These are phyloP conservation scores for Cyberlindnera xishuangbannaensis DNA, from an alignment of 805 yeast genomes.

Conservation along the genomic window DNA sequence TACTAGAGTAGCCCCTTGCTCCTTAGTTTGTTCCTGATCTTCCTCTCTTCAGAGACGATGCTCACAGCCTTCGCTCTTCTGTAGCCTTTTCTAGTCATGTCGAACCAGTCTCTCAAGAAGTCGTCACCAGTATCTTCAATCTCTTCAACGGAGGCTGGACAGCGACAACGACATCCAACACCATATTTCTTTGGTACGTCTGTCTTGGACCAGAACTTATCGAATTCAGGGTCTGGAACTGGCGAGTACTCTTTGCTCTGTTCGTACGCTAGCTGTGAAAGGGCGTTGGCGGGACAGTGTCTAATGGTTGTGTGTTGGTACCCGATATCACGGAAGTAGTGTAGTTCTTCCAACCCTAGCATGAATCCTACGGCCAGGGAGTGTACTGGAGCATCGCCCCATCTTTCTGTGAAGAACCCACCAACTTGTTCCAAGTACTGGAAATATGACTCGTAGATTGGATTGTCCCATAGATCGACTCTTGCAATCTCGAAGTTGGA, in stretches of 20 bases:
- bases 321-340: conserved; percentile 91
- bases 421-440: conserved; percentile 61
- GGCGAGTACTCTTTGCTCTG: conserved; percentile 5
- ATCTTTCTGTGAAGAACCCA: conserved; percentile 86
- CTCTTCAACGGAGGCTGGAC: conserved; percentile 48
- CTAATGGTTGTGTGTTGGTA: conserved; percentile 74
- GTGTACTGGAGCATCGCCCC: conserved; percentile 98
- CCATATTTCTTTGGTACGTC: conserved; percentile 39
- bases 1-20: neutral
- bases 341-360: conserved; percentile 62
- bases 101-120: conserved; percentile 49
- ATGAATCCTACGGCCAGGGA: conserved; percentile 80
- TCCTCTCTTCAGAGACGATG: conserved; percentile 6
- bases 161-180: conserved; percentile 82
- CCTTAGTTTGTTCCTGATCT: conserved; percentile 1
- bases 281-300: conserved; percentile 75
- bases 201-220: conserved; percentile 22
- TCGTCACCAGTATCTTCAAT: conserved; percentile 49
- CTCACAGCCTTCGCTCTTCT: conserved; percentile 2
- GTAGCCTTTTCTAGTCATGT: conserved; percentile 21
- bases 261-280: conserved; percentile 43
- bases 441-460: conserved; percentile 62
- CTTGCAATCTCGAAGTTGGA: conserved; percentile 89
- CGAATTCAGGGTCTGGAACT: conserved; percentile 15
- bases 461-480: conserved; percentile 65